Percentiles rank a stretch among this genome's conserved stretches.
Conservation (phyloP, 306 rosid genomes). For the Ziziphus jujuba region DNA sequence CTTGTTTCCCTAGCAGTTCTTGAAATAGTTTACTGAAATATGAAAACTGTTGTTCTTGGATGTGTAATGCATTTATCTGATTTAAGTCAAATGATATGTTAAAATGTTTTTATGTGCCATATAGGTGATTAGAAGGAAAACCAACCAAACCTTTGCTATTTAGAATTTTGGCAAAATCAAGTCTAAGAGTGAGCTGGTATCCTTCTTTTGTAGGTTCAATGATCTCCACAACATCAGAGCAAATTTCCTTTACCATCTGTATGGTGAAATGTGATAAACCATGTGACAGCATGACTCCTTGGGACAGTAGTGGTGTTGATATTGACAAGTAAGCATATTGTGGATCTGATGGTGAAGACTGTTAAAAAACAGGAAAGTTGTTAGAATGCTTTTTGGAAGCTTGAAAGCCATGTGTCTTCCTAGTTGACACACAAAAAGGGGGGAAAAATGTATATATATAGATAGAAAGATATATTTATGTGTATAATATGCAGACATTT, state of each 20-base stretch:
- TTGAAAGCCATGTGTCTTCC: constrained; percentile 7
- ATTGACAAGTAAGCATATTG: constrained; percentile 59
- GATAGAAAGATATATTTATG: no score
- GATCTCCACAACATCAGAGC: constrained; percentile 53
- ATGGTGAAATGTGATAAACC: constrained; percentile 47
- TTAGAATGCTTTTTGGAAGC: constrained; percentile 14
- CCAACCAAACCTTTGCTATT: constrained; percentile 50
- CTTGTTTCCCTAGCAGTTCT: not conserved
- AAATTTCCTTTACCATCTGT: constrained; percentile 56
- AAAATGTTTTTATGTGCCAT: not conserved
- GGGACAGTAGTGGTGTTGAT: constrained; percentile 64
- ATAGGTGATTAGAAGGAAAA: constrained; percentile 8
- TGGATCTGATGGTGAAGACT: constrained; percentile 67
- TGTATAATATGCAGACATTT: not conserved
- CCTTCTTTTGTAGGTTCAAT: constrained; percentile 69
- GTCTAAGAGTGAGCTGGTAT: constrained; percentile 66
- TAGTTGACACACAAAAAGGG: not conserved
- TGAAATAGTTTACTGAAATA: not conserved
- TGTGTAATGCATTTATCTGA: not conserved
- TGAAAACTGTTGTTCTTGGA: constrained; percentile 4
- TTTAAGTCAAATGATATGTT: not conserved
- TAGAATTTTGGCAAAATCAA: constrained; percentile 56
- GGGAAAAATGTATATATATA: not conserved
- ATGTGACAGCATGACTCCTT: constrained; percentile 40
- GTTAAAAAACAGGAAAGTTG: constrained; percentile 23